These are phyloP conservation scores for Flaveria robusta DNA, from an alignment of 129 eudicot species.

Conservation along the genomic window DNA sequence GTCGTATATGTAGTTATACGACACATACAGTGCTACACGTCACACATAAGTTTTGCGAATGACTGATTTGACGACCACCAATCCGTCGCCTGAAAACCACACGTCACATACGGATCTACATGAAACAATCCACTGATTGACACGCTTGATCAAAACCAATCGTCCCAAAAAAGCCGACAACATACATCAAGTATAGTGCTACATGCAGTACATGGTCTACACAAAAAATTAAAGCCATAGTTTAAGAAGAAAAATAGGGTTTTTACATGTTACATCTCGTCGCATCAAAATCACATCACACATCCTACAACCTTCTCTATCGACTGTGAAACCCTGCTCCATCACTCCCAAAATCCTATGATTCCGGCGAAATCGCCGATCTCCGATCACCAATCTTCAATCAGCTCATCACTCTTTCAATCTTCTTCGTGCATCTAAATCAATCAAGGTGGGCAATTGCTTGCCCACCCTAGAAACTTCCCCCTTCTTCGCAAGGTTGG, in stretches of 20 bases:
- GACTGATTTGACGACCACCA: too few species aligned
- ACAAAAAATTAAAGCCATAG: background rate
- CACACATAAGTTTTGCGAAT: too few species aligned
- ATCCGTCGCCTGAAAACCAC: too few species aligned
- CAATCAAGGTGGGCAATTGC: conserved; percentile 45
- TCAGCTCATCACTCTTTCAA: conserved; percentile 19
- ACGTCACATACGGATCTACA: too few species aligned
- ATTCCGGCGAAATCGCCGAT: conserved; percentile 13
- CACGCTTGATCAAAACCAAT: too few species aligned
- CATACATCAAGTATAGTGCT: too few species aligned
- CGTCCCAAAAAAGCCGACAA: too few species aligned
- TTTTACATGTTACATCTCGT: conserved; percentile 35
- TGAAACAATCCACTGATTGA: too few species aligned
- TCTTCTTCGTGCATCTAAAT: conserved; percentile 19
- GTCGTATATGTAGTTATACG: too few species aligned
- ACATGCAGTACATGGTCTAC: too few species aligned
- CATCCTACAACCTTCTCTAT: background rate
- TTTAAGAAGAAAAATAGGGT: conserved; percentile 29
- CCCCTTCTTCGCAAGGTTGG: conserved; percentile 48
- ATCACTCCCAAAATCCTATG: conserved; percentile 29
- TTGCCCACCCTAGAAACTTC: conserved; percentile 47
- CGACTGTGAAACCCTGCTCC: conserved; percentile 1
- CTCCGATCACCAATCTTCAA: conserved; percentile 23
- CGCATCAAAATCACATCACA: conserved; percentile 6
- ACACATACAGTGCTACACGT: too few species aligned